Base-by-base conservation (phyloP, 2,329 filamentous ascomycete genomes). In the Madurella fahalii region DNA sequence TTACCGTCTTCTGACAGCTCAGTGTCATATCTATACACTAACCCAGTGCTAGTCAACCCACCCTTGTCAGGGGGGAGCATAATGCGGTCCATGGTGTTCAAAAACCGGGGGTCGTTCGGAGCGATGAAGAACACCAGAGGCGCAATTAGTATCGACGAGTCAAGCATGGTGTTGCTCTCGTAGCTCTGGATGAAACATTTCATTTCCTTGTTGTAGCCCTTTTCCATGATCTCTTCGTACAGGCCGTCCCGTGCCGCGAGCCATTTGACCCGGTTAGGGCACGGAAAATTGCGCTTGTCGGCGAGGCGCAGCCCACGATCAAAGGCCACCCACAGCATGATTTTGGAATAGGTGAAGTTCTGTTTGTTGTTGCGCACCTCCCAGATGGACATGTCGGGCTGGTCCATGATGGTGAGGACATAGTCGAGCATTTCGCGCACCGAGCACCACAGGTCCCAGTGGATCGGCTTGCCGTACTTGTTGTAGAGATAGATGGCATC, bases 361-460 rank as follows among this genome's bases (percentile, higher is more conserved):
- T 90, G 87, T 66, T 87, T 87, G 64, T 84, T 74, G 60, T 87
- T 87, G 41, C 87, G 81, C 5, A 90, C 87, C 67, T 92, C 88
- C 88, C 87, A 91, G 63, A 91, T 92, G 2, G 86, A 90, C 86
- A 90, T 90, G 65, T 92, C 87, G 12, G 83, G 82, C 42, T 85
- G 72, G 53, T 84, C 71, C 67, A 84, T 79, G 50, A 90, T 82
- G 0, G 79, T 83, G 58, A 89, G 75, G 39, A 89, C 85, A 63
- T 88, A 87, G 65, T 90, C 86, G 17, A 85, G 70, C 68, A 91
- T 82, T 54, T 86, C 78, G 16, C 87, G 79, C 25, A 92, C 81
- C 2, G 82, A 77, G 41, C 84, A 77, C 87, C 87, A 92, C 57
- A 87, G 82, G 56, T 91, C 88, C 79, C 88, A 92, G 4, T 83